Evolutionary conservation across 352 stramenopile genomes (phyloP), one percentile per base, ranked within the genome.

Genomic region (Globisporangium paddicum): DNA sequence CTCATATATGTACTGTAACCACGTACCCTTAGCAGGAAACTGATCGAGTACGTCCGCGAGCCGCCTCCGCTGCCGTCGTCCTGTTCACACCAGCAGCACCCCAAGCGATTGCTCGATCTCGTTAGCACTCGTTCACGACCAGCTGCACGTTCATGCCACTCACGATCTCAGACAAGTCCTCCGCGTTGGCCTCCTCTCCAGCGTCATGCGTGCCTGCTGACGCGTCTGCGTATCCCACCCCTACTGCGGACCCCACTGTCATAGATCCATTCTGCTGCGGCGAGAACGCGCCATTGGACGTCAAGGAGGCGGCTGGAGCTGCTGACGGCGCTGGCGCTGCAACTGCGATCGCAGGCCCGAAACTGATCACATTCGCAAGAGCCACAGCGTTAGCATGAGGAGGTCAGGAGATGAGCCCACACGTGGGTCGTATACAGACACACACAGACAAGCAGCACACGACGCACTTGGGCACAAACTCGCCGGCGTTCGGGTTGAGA

Each of bases 401-500:
- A 32, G 28, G 3, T 32, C 28, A 32, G 28, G 6, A 37, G 46
- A 23, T 55, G 38, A 50, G 60, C 53, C 26, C 21, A 54, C 14
- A 37, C 19, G 21, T 25, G 40, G 19, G 6, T 5, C 10, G n/a
- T n/a, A 63, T 18, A 18, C 13, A n/a, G n/a, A 41, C 35, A 41
- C 11, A n/a, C 13, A 14, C 16, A 32, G 6, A 6, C 35, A 41
- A n/a, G 35, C 16, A 14, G 35, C 35, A 41, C 13, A 14, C 0
- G 11, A 41, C 77, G 51, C 58, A 89, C 83, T 75, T 90, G 32
- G 83, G 83, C 52, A 90, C 79, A 62, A 85, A 93, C 63, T 85
- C 83, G 74, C 81, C 80, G n/a, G 83, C 83, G 66, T 93, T 89
- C 54, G 83, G 83, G 63, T 93, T 93, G 57, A 93, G 77, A 46